Conservation (phyloP, 495 filamentous ascomycete species). For the Achaetomiella virescens region DNA sequence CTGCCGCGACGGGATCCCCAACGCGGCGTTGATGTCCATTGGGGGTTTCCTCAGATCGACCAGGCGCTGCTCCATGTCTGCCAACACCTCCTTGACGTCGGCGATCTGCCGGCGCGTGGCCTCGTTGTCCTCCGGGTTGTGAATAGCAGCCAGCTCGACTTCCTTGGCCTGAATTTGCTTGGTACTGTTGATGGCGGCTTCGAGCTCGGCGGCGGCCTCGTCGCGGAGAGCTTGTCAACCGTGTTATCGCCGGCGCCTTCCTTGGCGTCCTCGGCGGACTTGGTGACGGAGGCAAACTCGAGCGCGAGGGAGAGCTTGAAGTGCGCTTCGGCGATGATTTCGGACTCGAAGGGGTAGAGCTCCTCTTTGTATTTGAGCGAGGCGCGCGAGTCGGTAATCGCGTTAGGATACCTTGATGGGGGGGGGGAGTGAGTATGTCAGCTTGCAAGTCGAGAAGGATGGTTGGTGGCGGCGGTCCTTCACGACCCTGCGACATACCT, state of each 20-base stretch:
- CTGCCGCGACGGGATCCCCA: slow-evolving; percentile 37
- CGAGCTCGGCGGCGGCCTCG: slow-evolving; percentile 71
- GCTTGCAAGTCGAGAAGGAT: slow-evolving; percentile 17
- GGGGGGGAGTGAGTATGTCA: background rate
- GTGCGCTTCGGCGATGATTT: slow-evolving; percentile 84
- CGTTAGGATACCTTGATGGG: slow-evolving; percentile 58
- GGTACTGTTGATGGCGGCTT: slow-evolving; percentile 75
- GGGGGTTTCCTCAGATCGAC: slow-evolving; percentile 68
- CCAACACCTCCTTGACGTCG: slow-evolving; percentile 80
- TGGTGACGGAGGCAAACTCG: slow-evolving; percentile 81
- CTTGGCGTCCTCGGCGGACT: slow-evolving; percentile 46
- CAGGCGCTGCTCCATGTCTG: slow-evolving; percentile 71
- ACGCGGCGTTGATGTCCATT: slow-evolving; percentile 53
- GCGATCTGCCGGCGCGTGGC: slow-evolving; percentile 59
- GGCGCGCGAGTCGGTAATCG: slow-evolving; percentile 70
- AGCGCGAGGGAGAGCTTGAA: slow-evolving; percentile 93
- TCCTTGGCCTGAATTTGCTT: slow-evolving; percentile 68
- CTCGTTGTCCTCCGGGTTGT: slow-evolving; percentile 50
- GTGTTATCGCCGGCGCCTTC: slow-evolving; percentile 8
- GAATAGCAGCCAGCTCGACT: slow-evolving; percentile 48
- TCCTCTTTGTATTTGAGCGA: slow-evolving; percentile 68
- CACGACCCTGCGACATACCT: slow-evolving; percentile 36
- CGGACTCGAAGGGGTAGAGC: slow-evolving; percentile 71
- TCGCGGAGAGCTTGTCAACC: slow-evolving; percentile 61
- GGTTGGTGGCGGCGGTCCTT: slow-evolving; percentile 8